Percentiles rank a stretch among this genome's conserved stretches.
These are phyloP conservation scores for Candida dubliniensis DNA, from an alignment of 1,139 yeast genomes.

Conservation along the genomic window DNA sequence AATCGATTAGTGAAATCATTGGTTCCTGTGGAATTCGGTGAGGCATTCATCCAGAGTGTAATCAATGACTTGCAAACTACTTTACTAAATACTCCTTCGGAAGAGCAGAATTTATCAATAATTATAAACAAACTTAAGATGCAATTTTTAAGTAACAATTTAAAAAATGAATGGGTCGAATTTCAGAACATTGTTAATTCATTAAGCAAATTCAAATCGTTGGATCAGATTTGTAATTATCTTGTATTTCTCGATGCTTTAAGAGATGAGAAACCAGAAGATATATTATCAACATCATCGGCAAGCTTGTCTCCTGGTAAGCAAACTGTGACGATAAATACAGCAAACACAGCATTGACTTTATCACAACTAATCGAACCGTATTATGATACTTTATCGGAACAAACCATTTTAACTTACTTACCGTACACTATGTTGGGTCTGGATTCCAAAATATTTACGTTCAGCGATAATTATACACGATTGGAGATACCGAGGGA, in stretches of 20 bases:
- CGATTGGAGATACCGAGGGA: slow-evolving; percentile 49
- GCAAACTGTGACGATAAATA: background rate
- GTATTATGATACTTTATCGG: slow-evolving; percentile 40
- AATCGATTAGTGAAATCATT: slow-evolving; percentile 39
- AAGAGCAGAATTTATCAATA: slow-evolving; percentile 17
- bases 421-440: slow-evolving; percentile 73
- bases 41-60: slow-evolving; percentile 38
- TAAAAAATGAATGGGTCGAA: slow-evolving; percentile 30
- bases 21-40: slow-evolving; percentile 42
- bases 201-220: slow-evolving; percentile 27
- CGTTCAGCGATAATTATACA: slow-evolving; percentile 37
- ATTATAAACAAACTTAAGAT: slow-evolving; percentile 26
- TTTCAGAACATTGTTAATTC: slow-evolving; percentile 34
- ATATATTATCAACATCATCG: slow-evolving; percentile 1
- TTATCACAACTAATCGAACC: slow-evolving; percentile 27
- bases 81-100: slow-evolving; percentile 12
- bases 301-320: background rate
- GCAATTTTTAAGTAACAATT: slow-evolving; percentile 27
- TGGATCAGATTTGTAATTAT: slow-evolving; percentile 39
- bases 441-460: slow-evolving; percentile 62
- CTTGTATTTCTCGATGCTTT: slow-evolving; percentile 33
- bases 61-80: slow-evolving; percentile 27
- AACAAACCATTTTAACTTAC: slow-evolving; percentile 53
- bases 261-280: slow-evolving; percentile 9
- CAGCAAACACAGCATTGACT: slow-evolving; percentile 7